Percentiles rank a stretch among this genome's conserved stretches.
Conservation (phyloP, 2,329 filamentous ascomycete genomes). For the Teratosphaeriaceae sp. region DNA sequence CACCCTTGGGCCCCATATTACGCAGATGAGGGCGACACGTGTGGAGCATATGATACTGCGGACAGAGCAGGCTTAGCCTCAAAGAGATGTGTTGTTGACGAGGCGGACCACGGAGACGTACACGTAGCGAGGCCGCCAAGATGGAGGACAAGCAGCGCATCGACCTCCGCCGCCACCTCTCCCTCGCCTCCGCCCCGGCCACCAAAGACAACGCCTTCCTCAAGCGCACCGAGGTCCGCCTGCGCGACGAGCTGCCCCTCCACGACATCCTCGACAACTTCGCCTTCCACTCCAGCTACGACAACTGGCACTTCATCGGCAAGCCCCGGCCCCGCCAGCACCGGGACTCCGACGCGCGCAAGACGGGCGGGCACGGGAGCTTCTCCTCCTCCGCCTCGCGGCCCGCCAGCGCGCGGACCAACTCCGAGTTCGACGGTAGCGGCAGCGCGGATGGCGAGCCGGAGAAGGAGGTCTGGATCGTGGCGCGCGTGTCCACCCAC, state of each 20-base stretch:
- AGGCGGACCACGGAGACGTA: too few species aligned
- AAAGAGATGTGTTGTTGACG: too few species aligned
- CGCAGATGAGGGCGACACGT: too few species aligned
- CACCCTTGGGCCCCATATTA: too few species aligned
- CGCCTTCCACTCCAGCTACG: constrained; percentile 57
- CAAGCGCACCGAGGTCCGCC: constrained; percentile 28
- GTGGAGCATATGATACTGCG: too few species aligned
- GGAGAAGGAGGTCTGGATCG: constrained; percentile 45
- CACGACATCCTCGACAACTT: constrained; percentile 33
- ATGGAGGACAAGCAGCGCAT: not conserved
- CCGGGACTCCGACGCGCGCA: constrained; percentile 21
- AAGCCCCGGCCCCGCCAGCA: constrained; percentile 47
- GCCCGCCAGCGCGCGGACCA: constrained; percentile 18
- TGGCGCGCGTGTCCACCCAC: constrained; percentile 79
- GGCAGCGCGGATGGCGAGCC: constrained; percentile 17
- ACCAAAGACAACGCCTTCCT: constrained; percentile 5
- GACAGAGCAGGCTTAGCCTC: too few species aligned
- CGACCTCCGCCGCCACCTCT: constrained; percentile 1
- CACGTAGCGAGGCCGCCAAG: too few species aligned
- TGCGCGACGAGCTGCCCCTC: constrained; percentile 27
- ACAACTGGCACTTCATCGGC: constrained; percentile 65
- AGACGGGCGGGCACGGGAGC: constrained; percentile 12
- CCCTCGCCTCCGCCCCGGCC: not conserved
- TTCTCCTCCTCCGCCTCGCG: too few species aligned
- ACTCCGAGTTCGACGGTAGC: constrained; percentile 23